Conservation (phyloP, 306 rosid species). For the Trifolium dubium region DNA sequence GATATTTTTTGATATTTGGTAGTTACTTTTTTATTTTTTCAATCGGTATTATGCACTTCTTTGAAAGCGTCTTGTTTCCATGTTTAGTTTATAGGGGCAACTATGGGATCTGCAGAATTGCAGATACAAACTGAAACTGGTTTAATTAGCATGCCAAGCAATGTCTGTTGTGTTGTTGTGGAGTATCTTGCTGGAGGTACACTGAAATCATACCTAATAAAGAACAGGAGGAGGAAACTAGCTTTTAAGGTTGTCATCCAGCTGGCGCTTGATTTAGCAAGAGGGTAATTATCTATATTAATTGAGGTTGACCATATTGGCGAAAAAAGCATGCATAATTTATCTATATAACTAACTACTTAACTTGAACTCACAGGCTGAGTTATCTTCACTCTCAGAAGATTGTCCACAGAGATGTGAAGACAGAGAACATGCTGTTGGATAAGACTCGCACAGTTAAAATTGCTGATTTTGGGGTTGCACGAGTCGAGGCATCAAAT, state of each 20-base stretch:
- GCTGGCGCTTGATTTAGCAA: conserved; percentile 92
- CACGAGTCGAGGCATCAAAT: conserved; percentile 98
- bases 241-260: conserved; percentile 89
- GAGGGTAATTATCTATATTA: conserved; percentile 69
- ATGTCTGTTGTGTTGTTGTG: conserved; percentile 90
- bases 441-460: conserved; percentile 85
- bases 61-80: conserved; percentile 25
- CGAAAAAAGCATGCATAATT: not conserved
- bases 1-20: conserved; percentile 33
- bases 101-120: conserved; percentile 90
- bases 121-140: conserved; percentile 91
- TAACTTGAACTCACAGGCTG: conserved; percentile 56
- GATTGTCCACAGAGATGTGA: conserved; percentile 97
- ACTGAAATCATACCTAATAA: conserved; percentile 81
- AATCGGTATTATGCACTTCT: conserved; percentile 22
- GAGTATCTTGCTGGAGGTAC: conserved; percentile 94
- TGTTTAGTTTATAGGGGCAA: conserved; percentile 91
- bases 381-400: conserved; percentile 95
- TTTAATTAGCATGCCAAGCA: conserved; percentile 89
- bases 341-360: conserved; percentile 31
- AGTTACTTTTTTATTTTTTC: not conserved
- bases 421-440: conserved; percentile 96
- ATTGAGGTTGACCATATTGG: conserved; percentile 39
- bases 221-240: conserved; percentile 91
- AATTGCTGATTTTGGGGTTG: conserved; percentile 99